Base-by-base conservation (phyloP, 495 filamentous ascomycete species). In the Parachaetomium inaequale region DNA sequence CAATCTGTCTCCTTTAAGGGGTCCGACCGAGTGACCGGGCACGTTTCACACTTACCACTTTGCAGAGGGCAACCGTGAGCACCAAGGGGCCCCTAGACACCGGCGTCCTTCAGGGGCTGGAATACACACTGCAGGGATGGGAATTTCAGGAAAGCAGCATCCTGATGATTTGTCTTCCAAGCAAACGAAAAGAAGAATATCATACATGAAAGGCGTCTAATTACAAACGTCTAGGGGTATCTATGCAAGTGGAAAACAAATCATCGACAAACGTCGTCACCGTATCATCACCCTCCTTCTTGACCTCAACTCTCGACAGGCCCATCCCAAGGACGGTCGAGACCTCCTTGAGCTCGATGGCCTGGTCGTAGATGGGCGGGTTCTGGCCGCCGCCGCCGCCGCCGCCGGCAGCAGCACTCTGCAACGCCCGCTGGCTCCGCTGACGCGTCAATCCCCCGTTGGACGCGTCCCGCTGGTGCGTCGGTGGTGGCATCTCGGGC, bases 261-360 rank as follows among this genome's bases (percentile, higher is more conserved):
- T 76, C 74, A 28, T 78, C 76, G 19, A 76, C 76, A 57, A 78
- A 76, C 42, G 73, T 78, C 50, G 61, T 68, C 12, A 66, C 56
- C 12, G 28, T 32, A 26, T 58, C 54, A 21, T 76, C 70, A n/a
- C 55, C 55, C 21, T 62, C 66, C 47, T 66, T 71, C 17, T 50
- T 63, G 5, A 68, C 70, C 43, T 66, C 67, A n/a, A 64, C 67
- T 8, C 46, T 63, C 8, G 62, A 63, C 23, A 26, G 7, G 0
- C 67, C 63, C 10, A 55, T 12, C 31, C 68, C 25, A 2, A 67
- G 47, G 4, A 55, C 58, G 10, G 50, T 46, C 45, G 61, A 42
- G 26, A 65, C 64, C 1, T 59, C 55, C 28, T 53, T 29, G 14
- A 65, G 31, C 38, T 65, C 65, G 7, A 60, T 67, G 21, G 26